Base-by-base conservation (phyloP, 352 stramenopile species). In the Phytopythium chamaehyphon region DNA sequence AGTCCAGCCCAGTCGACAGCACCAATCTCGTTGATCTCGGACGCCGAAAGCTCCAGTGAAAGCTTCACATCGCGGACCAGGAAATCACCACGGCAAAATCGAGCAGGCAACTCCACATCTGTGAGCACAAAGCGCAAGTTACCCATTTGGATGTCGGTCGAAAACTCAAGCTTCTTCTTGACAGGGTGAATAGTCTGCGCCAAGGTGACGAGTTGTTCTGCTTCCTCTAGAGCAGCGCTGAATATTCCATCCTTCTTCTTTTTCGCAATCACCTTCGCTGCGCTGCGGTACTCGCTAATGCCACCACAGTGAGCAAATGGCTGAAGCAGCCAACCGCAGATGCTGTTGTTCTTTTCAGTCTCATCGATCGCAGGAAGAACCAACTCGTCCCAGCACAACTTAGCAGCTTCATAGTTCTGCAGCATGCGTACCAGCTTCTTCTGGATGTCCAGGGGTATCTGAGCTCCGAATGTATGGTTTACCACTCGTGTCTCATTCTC, bases 351-450 rank as follows among this genome's bases (percentile, higher is more conserved):
- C n/a, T 60, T 63, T 21, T 71, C 63, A 14, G 62, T 57, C 11
- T 69, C 59, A 36, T 72, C 47, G 35, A 86, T 65, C 39, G 59
- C 54, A 14, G 76, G 72, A 23, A 73, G 51, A 26, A 90, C 66
- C 36, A 90, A 58, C 11, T 62, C 61, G 35, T 88, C 64, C 76
- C 77, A 90, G 23, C 71, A 73, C 0, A 79, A 48, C 38, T 87
- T 75, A 1, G 79, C 79, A 0, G 76, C 76, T 39, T 87, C 75
- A 43, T 86, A 87, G 45, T 85, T 85, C 55, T 87, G 75, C 39
- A 90, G 39, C 40, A 90, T 38, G 7, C 79, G 76, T 28, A 90
- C 67, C 14, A 90, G 46, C 56, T 90, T 90, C 59, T 86, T 86
- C 45, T 90, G 79, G 18, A 87, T 57, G 56, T 83, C 72, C 19